phyloP scores from a whole-genome alignment of 23 red algal genomes.

The Gracilaria gracilis region DNA sequence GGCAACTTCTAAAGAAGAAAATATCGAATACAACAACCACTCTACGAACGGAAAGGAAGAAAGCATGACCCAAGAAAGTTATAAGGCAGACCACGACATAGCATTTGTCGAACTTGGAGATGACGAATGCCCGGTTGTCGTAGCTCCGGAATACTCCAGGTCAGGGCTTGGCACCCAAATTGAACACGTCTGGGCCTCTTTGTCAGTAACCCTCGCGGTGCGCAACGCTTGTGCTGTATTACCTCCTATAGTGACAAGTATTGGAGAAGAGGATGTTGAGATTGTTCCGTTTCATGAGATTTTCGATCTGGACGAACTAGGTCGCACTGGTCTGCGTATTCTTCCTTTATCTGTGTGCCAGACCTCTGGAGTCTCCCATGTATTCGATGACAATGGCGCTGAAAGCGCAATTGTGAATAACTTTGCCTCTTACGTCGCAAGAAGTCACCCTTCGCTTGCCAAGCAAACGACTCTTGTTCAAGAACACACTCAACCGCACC shows the following conservation, averaged over 20 bases:
- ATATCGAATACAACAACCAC: neutral
- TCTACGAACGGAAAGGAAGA: neutral
- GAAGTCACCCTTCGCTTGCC: conserved; percentile 38
- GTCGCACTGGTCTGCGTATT: conserved; percentile 38
- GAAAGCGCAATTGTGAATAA: conserved; percentile 30
- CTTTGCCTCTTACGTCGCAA: conserved; percentile 33
- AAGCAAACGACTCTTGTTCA: neutral
- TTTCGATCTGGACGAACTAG: conserved; percentile 38
- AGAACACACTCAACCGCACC: conserved; percentile 2
- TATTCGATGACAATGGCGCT: conserved; percentile 41
- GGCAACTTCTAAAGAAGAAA: neutral
- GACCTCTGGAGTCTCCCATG: neutral
- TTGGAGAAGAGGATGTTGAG: neutral
- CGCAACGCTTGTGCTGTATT: conserved; percentile 55
- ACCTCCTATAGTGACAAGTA: conserved; percentile 14
- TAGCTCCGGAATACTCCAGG: conserved; percentile 31
- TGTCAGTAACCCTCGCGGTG: conserved; percentile 37
- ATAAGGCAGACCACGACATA: conserved; percentile 7
- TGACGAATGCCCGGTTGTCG: conserved; percentile 50
- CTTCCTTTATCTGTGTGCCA: conserved; percentile 36
- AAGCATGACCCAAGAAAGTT: neutral
- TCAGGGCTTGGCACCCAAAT: conserved; percentile 44
- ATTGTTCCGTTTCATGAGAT: conserved; percentile 51
- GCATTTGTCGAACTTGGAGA: conserved; percentile 6
- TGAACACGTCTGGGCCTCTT: conserved; percentile 50